A percentile compares a stretch with the other conserved stretches of the same genome.
These are phyloP conservation scores for Colletotrichum kahawae DNA, from an alignment of 2,329 filamentous ascomycete species.

Conservation along the genomic window DNA sequence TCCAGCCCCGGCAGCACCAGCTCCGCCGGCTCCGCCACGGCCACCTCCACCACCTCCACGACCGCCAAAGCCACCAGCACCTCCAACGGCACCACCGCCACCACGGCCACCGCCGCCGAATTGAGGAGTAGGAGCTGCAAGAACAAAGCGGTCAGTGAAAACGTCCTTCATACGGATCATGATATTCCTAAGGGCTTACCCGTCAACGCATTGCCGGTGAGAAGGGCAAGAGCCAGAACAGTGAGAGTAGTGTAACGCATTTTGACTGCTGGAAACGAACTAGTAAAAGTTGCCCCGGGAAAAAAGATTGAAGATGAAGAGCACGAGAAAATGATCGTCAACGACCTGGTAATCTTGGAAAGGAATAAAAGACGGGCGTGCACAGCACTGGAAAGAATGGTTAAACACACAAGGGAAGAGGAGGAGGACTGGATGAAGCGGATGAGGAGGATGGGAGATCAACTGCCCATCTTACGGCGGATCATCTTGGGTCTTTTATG, in stretches of 20 bases:
- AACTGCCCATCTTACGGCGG: not conserved
- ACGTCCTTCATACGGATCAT: not conserved
- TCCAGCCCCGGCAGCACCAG: not conserved
- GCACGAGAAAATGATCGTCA: not conserved
- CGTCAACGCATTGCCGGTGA: conserved; percentile 14
- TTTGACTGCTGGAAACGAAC: not conserved
- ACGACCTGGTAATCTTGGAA: not conserved
- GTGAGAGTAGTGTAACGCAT: conserved; percentile 9
- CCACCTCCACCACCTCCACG: not conserved
- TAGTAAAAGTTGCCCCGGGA: not conserved
- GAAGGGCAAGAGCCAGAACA: not conserved
- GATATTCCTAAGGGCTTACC: not conserved
- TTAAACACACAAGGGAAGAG: not conserved
- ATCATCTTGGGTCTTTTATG: not conserved
- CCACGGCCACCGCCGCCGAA: not conserved
- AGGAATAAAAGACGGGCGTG: not conserved
- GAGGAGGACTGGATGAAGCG: not conserved
- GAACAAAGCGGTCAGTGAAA: rapidly evolving
- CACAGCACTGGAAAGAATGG: not conserved
- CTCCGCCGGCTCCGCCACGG: not conserved
- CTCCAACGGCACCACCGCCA: not conserved
- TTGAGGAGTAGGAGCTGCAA: not conserved
- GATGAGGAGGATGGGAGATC: not conserved
- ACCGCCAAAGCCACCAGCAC: not conserved
- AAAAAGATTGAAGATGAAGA: not conserved